A percentile compares a stretch with the other conserved stretches of the same genome.
phyloP scores from a whole-genome alignment of 75 land plant genomes.

The Pinus tabuliformis region DNA sequence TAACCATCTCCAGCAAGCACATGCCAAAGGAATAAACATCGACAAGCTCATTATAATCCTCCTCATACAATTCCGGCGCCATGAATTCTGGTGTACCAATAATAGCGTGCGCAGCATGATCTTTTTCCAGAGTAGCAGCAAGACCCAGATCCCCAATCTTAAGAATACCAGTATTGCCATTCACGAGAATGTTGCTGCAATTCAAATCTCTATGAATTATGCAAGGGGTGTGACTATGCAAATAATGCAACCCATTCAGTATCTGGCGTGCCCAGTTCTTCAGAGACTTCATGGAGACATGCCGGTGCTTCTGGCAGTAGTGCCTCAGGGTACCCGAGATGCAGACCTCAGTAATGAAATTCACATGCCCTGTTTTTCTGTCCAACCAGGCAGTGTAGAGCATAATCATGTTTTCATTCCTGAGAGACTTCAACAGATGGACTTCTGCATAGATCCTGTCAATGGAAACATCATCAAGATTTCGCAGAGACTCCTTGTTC shows the following conservation, averaged over 20 bases:
- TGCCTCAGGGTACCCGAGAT: constrained; percentile 68
- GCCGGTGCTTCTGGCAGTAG: constrained; percentile 63
- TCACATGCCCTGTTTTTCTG: constrained; percentile 27
- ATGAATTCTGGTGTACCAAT: constrained; percentile 86
- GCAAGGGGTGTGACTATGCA: constrained; percentile 75
- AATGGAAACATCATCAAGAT: constrained; percentile 25
- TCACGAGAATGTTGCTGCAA: constrained; percentile 80
- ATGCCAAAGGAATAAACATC: constrained; percentile 87
- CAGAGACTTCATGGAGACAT: constrained; percentile 64
- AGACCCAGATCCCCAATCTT: constrained; percentile 82
- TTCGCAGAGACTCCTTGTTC: constrained; percentile 58
- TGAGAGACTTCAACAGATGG: constrained; percentile 32
- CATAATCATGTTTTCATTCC: constrained; percentile 51
- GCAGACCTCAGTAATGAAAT: constrained; percentile 89
- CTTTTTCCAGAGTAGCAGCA: constrained; percentile 50
- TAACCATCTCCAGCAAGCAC: constrained; percentile 84
- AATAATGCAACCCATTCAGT: constrained; percentile 56
- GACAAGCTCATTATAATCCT: constrained; percentile 73
- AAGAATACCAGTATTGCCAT: constrained; percentile 69
- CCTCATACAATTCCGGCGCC: constrained; percentile 85
- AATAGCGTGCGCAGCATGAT: constrained; percentile 52
- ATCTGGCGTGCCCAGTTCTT: constrained; percentile 79
- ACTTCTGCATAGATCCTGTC: constrained; percentile 50
- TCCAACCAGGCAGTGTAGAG: constrained; percentile 57
- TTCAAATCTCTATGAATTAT: constrained; percentile 84